Percentiles rank a stretch among this genome's conserved stretches.
Evolutionary conservation across 805 yeast species (phyloP).

Genomic region (Limtongozyma cylindracea): DNA sequence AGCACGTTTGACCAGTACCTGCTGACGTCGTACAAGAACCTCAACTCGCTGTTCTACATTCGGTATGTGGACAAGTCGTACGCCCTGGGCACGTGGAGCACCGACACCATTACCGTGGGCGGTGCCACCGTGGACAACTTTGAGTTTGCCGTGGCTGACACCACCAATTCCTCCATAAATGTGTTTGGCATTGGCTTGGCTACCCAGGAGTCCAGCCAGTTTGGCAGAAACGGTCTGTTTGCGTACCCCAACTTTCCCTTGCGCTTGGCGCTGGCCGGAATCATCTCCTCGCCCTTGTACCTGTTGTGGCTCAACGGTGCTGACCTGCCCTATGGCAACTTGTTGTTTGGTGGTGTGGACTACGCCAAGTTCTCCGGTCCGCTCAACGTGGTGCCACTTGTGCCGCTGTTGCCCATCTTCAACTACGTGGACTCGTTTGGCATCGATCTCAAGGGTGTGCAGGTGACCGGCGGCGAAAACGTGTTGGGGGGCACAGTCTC

Average conservation of each 20-base stretch:
- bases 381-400: slow-evolving; percentile 13
- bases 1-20: slow-evolving; percentile 12
- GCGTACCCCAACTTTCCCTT: slow-evolving; percentile 3
- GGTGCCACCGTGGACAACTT: neutral
- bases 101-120: neutral
- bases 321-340: slow-evolving; percentile 1
- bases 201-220: slow-evolving; percentile 1
- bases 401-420: no score
- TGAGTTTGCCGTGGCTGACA: slow-evolving; percentile 1
- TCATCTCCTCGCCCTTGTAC: neutral
- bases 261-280: slow-evolving; percentile 1
- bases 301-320: neutral
- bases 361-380: slow-evolving; percentile 14
- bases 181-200: slow-evolving; percentile 1
- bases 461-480: slow-evolving; percentile 23
- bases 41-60: slow-evolving; percentile 16
- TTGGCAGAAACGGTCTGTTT: slow-evolving; percentile 3
- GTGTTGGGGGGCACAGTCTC: slow-evolving; percentile 11
- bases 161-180: neutral
- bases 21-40: slow-evolving; percentile 12
- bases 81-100: slow-evolving; percentile 30
- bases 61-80: slow-evolving; percentile 20
- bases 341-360: slow-evolving; percentile 55
- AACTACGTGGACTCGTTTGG: slow-evolving; percentile 7
- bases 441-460: slow-evolving; percentile 9